phyloP scores from a whole-genome alignment of 163 green algal genomes.

The Scenedesmus sp. region DNA sequence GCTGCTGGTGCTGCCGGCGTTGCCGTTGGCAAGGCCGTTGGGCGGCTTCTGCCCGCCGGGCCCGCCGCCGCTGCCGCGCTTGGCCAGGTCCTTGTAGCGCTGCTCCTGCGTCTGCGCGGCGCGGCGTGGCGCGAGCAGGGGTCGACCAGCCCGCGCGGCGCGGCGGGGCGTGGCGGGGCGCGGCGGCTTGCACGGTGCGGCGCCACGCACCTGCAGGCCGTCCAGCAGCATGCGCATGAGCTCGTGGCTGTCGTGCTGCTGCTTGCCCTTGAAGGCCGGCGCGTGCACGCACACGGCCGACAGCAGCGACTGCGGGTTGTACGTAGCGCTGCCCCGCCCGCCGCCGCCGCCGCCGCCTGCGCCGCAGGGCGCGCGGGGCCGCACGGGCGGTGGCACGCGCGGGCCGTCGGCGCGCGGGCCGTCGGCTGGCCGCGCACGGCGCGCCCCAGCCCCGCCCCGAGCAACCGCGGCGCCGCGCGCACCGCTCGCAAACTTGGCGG shows the following conservation, averaged over 20 bases:
- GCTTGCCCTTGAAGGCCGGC: conserved; percentile 89
- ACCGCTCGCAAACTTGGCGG: conserved; percentile 50
- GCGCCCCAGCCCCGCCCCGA: background rate
- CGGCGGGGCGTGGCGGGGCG: too few relatives aligned
- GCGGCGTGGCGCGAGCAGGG: too few relatives aligned
- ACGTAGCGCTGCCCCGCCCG: conserved; percentile 36
- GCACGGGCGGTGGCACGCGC: background rate
- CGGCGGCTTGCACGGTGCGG: too few relatives aligned
- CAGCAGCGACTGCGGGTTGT: conserved; percentile 91
- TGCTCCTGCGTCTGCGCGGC: conserved; percentile 25
- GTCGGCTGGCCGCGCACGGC: too few relatives aligned
- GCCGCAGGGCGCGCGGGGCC: too few relatives aligned
- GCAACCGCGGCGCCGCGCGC: background rate
- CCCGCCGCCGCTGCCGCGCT: background rate
- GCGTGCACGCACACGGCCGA: conserved; percentile 78
- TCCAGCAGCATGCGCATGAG: conserved; percentile 92
- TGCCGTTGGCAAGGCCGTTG: conserved; percentile 13
- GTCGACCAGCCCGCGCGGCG: background rate
- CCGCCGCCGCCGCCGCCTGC: background rate
- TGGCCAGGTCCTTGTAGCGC: conserved; percentile 29
- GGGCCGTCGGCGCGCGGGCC: too few relatives aligned
- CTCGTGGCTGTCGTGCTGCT: conserved; percentile 95
- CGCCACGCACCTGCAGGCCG: conserved; percentile 76
- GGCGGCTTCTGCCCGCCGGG: background rate
- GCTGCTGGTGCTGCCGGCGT: background rate